Conservation (phyloP, 306 rosid genomes). For the Quercus mongolica region DNA sequence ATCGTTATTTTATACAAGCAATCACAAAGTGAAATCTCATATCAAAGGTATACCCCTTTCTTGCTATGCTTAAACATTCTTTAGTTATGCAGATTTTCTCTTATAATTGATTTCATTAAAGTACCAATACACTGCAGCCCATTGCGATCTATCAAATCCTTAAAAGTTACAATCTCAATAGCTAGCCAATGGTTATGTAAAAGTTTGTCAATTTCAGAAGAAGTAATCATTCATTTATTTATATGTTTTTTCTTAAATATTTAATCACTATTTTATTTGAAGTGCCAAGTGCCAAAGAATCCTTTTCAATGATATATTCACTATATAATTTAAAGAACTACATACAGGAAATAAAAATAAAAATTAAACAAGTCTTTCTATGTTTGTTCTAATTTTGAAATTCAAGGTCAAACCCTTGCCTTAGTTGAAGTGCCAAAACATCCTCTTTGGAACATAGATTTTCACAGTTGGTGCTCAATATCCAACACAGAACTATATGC, state of each 20-base stretch:
- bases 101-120: not conserved
- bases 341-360: not conserved
- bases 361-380: not conserved
- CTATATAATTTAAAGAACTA: not conserved
- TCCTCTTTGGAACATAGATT: not conserved
- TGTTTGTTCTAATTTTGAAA: not conserved
- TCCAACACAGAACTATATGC: not conserved
- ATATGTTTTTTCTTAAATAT: no score
- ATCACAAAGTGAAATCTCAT: not conserved
- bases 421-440: not conserved
- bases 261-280: no score
- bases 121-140: not conserved
- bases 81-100: not conserved
- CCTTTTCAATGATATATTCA: not conserved
- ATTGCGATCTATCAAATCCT: not conserved
- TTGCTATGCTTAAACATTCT: no score
- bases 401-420: not conserved
- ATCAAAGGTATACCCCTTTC: no score
- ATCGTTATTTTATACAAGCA: not conserved
- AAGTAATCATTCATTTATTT: no score
- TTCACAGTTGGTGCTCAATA: not conserved
- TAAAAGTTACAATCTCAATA: not conserved
- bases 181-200: not conserved
- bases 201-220: no score
- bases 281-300: no score